Evolutionary conservation across 2,329 filamentous ascomycete species (phyloP).

Genomic region (Rachicladosporium sp.): DNA sequence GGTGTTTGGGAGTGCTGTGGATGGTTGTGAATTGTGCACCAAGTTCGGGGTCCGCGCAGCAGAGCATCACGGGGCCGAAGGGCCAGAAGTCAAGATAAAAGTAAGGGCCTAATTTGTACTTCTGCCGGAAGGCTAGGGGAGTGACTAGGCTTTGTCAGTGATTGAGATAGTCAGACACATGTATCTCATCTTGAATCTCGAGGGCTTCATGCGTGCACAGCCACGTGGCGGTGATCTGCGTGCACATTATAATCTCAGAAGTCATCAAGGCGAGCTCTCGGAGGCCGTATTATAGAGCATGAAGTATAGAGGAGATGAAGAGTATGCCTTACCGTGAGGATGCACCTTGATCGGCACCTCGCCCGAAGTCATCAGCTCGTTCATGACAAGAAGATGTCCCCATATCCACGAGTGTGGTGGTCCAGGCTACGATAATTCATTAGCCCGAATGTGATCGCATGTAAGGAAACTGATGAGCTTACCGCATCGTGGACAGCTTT

Average conservation of each 20-base stretch:
- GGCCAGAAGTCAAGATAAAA: conserved; percentile 16
- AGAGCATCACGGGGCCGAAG: conserved; percentile 8
- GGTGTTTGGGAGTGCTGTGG: conserved; percentile 8
- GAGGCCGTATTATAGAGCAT: not conserved
- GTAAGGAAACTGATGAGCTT: not conserved
- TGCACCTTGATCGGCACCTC: conserved; percentile 4
- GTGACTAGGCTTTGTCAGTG: conserved; percentile 2
- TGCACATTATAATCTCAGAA: not conserved
- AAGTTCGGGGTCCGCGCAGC: conserved; percentile 4
- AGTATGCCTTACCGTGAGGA: conserved; percentile 8
- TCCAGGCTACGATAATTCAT: conserved; percentile 6
- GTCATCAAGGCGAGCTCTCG: not conserved
- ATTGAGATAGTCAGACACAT: not conserved
- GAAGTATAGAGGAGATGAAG: too few species aligned
- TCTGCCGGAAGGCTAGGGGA: conserved; percentile 7
- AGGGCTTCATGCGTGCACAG: too few species aligned
- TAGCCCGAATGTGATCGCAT: conserved; percentile 8
- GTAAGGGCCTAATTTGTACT: conserved; percentile 11
- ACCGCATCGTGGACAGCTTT: conserved; percentile 3
- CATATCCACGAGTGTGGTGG: conserved; percentile 13
- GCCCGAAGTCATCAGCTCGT: conserved; percentile 5
- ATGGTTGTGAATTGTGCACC: conserved; percentile 9
- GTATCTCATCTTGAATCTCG: not conserved
- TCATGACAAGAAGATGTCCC: conserved; percentile 10
- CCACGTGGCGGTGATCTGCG: not conserved